Conservation (phyloP, 129 eudicot genomes). For the Chrysanthemum makinoi region DNA sequence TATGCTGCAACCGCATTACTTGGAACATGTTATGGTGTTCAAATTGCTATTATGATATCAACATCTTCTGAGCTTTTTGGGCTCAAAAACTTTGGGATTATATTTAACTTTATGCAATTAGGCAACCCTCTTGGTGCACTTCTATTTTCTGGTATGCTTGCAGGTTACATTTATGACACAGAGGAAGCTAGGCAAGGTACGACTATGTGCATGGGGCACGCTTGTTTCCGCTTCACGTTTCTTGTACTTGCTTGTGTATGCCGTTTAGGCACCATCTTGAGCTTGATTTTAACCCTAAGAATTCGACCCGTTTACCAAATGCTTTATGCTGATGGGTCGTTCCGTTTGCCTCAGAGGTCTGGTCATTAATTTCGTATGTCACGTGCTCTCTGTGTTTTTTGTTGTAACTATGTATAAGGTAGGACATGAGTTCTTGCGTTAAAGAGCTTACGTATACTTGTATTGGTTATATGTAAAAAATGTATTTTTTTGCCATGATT, state of each 20-base stretch:
- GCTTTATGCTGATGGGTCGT: slow-evolving; percentile 94
- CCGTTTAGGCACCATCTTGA: slow-evolving; percentile 73
- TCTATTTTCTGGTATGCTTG: slow-evolving; percentile 77
- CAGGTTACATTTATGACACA: slow-evolving; percentile 76
- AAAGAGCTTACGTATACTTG: too few species aligned
- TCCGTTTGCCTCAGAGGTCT: slow-evolving; percentile 65
- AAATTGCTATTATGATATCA: slow-evolving; percentile 84
- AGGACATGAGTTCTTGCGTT: too few species aligned
- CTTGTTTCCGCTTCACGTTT: slow-evolving; percentile 81
- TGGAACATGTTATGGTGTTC: slow-evolving; percentile 89
- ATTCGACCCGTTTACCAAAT: slow-evolving; percentile 91
- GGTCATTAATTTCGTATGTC: slow-evolving; percentile 28
- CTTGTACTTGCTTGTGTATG: slow-evolving; percentile 77
- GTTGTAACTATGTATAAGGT: too few species aligned
- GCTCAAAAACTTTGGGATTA: slow-evolving; percentile 72
- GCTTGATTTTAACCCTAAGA: slow-evolving; percentile 67
- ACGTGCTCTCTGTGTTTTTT: background rate
- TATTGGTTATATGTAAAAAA: too few species aligned
- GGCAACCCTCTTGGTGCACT: slow-evolving; percentile 90
- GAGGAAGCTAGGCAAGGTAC: slow-evolving; percentile 73
- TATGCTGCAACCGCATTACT: slow-evolving; percentile 80
- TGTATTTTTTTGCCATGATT: too few species aligned
- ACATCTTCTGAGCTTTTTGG: slow-evolving; percentile 96
- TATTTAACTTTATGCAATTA: slow-evolving; percentile 82
- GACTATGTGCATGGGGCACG: slow-evolving; percentile 70